A percentile compares a stretch with the other conserved stretches of the same genome.
Evolutionary conservation across 371 early-diverging fungal species (phyloP).

Genomic region (Mortierella sp.): DNA sequence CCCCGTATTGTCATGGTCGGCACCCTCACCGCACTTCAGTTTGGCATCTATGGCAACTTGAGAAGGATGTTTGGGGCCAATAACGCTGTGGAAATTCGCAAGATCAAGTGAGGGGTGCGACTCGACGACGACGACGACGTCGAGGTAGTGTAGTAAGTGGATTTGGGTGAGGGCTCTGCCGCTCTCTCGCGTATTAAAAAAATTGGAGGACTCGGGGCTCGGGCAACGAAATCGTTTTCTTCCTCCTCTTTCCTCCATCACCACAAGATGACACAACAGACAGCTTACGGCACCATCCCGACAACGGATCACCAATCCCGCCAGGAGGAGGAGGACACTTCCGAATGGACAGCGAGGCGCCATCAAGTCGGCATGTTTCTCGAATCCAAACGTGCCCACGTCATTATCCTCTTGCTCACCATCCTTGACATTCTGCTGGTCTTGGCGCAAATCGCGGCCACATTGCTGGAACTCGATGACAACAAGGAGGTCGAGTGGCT

Average conservation of each 20-base stretch:
- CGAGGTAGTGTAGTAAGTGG: no score
- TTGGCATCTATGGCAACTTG: conserved; percentile 69
- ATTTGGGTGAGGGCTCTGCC: no score
- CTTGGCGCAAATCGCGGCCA: conserved; percentile 44
- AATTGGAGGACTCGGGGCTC: no score
- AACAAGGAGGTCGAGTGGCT: conserved; percentile 22
- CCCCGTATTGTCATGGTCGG: conserved; percentile 84
- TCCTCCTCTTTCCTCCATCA: neutral
- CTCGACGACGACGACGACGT: no score
- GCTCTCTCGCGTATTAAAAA: no score
- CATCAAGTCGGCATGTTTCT: conserved; percentile 34
- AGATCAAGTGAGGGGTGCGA: no score
- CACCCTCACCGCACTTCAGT: conserved; percentile 78
- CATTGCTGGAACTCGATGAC: conserved; percentile 36
- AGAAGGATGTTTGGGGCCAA: conserved; percentile 79
- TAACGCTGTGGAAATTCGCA: conserved; percentile 70
- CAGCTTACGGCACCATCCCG: conserved; percentile 44
- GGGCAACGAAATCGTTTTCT: no score
- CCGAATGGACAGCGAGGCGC: conserved; percentile 9
- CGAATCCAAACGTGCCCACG: conserved; percentile 45
- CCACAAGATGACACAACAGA: conserved; percentile 24
- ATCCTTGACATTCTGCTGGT: conserved; percentile 40
- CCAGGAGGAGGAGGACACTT: neutral
- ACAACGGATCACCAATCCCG: conserved; percentile 13
- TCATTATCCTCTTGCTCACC: conserved; percentile 39